phyloP scores from a whole-genome alignment of 2,329 filamentous ascomycete species.

The Claviceps arundinis region DNA sequence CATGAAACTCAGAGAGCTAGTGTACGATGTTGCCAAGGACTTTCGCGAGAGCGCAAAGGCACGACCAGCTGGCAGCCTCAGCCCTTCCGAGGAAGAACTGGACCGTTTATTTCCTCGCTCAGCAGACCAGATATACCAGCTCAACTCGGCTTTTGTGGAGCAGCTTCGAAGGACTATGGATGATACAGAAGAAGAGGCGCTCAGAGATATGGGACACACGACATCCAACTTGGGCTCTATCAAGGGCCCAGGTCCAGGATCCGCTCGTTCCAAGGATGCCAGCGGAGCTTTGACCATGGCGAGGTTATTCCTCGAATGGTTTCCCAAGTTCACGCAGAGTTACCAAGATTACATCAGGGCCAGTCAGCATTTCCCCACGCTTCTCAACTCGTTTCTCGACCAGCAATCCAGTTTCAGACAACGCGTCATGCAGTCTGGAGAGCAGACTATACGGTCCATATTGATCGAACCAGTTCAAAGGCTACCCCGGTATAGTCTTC shows the following conservation, averaged over 20 bases:
- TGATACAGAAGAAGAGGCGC: conserved; percentile 68
- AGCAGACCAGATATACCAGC: conserved; percentile 63
- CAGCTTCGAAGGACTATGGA: conserved; percentile 67
- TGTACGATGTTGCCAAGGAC: conserved; percentile 67
- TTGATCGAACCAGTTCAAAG: conserved; percentile 95
- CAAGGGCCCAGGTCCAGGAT: conserved; percentile 24
- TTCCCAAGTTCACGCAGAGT: conserved; percentile 79
- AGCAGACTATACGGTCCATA: conserved; percentile 79
- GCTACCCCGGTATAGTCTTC: conserved; percentile 82
- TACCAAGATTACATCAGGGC: conserved; percentile 90
- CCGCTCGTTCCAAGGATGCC: conserved; percentile 48
- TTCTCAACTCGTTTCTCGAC: conserved; percentile 67
- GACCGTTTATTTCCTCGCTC: conserved; percentile 70
- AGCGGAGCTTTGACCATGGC: conserved; percentile 69
- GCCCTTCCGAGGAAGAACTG: conserved; percentile 59
- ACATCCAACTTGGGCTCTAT: conserved; percentile 28
- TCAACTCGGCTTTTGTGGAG: conserved; percentile 71
- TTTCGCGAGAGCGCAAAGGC: conserved; percentile 58
- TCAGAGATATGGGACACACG: conserved; percentile 56
- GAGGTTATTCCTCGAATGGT: conserved; percentile 76
- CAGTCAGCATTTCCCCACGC: conserved; percentile 73
- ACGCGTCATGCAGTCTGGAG: conserved; percentile 68
- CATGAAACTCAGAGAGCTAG: conserved; percentile 69
- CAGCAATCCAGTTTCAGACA: conserved; percentile 72
- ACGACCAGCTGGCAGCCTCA: conserved; percentile 47